Evolutionary conservation across 2,329 filamentous ascomycete genomes (phyloP), one percentile per base, ranked within the genome.

Genomic region (Epichloe baconii): DNA sequence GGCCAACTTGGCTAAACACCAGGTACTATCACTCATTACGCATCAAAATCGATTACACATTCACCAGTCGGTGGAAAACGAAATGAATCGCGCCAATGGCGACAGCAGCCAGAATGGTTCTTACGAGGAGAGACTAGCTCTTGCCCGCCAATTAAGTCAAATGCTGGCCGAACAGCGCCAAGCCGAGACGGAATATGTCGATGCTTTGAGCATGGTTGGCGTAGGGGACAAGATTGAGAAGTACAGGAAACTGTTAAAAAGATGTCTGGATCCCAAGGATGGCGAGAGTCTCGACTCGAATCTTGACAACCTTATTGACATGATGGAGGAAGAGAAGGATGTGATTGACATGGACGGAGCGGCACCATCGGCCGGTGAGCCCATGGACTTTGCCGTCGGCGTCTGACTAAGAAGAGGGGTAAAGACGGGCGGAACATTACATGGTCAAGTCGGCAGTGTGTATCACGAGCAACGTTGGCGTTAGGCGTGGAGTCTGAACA

Each of bases 211-310:
- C 44, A 76, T 82, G 55, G 82, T 85, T 11, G 85, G 85, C 42
- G 80, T 83, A 38, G 81, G 83, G 37, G 83, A 87, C 64, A 82
- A 82, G 62, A 85, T 86, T 56, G 82, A 83, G 58, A 80, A 83
- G 63, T 91, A 90, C 65, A 76, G 84, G 54, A 77, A 77, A 51
- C 72, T 89, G 34, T 78, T 88, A 35, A 79, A 78, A 53, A 77
- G 78, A 53, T 87, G 85, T 53, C 70, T 89, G 31, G 82, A 83
- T 26, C 75, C 82, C 15, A 75, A 79, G 57, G 83, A 86, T 47
- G 74, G 74, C 52, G 82, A 86, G 57, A 82, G 79, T 56, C 75
- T 88, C 37, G 85, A 88, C 63, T 71, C 74, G 44, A 82, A 80
- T 59, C 66, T 82, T 48, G 76, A 80, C 61, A 77, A 73, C 53